phyloP scores from a whole-genome alignment of 805 yeast genomes.

The Starmerella vitae region DNA sequence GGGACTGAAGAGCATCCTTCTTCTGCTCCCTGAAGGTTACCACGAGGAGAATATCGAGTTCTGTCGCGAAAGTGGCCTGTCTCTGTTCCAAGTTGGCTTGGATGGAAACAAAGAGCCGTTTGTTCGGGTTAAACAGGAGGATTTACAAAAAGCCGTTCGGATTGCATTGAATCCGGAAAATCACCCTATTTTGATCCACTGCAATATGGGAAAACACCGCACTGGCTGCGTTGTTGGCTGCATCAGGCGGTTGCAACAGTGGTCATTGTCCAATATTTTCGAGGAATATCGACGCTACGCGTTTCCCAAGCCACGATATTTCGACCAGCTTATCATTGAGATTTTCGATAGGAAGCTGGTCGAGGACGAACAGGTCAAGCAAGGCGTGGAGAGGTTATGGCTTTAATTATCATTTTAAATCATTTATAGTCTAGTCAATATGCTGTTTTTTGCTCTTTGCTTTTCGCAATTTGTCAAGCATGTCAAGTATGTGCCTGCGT shows the following conservation, averaged over 20 bases:
- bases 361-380: slow-evolving; percentile 27
- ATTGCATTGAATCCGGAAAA: slow-evolving; percentile 72
- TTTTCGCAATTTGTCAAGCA: neutral
- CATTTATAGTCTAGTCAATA: neutral
- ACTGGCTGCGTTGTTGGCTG: slow-evolving; percentile 96
- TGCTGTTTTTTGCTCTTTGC: neutral
- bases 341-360: slow-evolving; percentile 60
- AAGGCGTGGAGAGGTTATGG: slow-evolving; percentile 9
- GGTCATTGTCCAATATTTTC: slow-evolving; percentile 89
- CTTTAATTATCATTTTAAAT: neutral
- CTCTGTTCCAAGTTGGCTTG: slow-evolving; percentile 77
- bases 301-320: slow-evolving; percentile 84
- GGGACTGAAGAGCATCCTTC: slow-evolving; percentile 58
- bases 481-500: neutral
- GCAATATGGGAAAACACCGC: slow-evolving; percentile 92
- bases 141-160: slow-evolving; percentile 66
- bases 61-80: slow-evolving; percentile 45
- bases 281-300: slow-evolving; percentile 94
- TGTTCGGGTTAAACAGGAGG: slow-evolving; percentile 38
- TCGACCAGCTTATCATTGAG: slow-evolving; percentile 93
- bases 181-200: slow-evolving; percentile 86
- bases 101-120: slow-evolving; percentile 64
- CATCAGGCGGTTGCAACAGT: slow-evolving; percentile 69
- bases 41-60: slow-evolving; percentile 65
- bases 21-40: slow-evolving; percentile 82